Evolutionary conservation across 2,329 filamentous ascomycete species (phyloP).

Genomic region (Pseudodiploospora longispora): DNA sequence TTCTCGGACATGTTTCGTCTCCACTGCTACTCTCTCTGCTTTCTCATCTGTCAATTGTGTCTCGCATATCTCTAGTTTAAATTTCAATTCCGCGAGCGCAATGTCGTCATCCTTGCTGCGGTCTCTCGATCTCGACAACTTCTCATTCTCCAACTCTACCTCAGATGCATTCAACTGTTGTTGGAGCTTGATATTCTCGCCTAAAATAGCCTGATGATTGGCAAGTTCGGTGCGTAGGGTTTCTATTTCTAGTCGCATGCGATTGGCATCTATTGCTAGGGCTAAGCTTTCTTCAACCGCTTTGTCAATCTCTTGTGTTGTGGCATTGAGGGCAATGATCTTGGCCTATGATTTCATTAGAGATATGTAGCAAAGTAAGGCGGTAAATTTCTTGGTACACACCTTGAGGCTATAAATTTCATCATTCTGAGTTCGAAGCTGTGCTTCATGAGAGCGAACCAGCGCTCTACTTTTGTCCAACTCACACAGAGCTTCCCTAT

Average conservation of each 20-base stretch:
- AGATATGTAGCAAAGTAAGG: neutral
- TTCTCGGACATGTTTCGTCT: slow-evolving; percentile 42
- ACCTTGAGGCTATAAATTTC: slow-evolving; percentile 43
- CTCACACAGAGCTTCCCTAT: slow-evolving; percentile 31
- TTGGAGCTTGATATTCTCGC: slow-evolving; percentile 74
- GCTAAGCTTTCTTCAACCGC: slow-evolving; percentile 52
- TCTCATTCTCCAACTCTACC: slow-evolving; percentile 77
- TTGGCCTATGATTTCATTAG: slow-evolving; percentile 48
- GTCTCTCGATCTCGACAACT: slow-evolving; percentile 25
- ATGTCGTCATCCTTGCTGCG: slow-evolving; percentile 26
- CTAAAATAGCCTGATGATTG: slow-evolving; percentile 58
- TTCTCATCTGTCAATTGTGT: slow-evolving; percentile 32
- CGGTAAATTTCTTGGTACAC: slow-evolving; percentile 7
- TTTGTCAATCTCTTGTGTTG: slow-evolving; percentile 62
- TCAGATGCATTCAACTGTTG: slow-evolving; percentile 70
- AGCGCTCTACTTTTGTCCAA: slow-evolving; percentile 36
- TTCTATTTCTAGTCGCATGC: slow-evolving; percentile 48
- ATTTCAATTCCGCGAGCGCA: slow-evolving; percentile 34
- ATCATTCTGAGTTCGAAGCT: slow-evolving; percentile 39
- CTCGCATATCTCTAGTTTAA: slow-evolving; percentile 27
- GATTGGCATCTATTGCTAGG: slow-evolving; percentile 42
- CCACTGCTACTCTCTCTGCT: slow-evolving; percentile 37
- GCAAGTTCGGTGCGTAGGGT: slow-evolving; percentile 46
- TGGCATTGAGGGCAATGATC: slow-evolving; percentile 57
- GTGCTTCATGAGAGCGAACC: slow-evolving; percentile 36